A percentile compares a stretch with the other conserved stretches of the same genome.
phyloP scores from a whole-genome alignment of 176 grass and related monocot species.

The barley (Hordeum vulgare) region DNA sequence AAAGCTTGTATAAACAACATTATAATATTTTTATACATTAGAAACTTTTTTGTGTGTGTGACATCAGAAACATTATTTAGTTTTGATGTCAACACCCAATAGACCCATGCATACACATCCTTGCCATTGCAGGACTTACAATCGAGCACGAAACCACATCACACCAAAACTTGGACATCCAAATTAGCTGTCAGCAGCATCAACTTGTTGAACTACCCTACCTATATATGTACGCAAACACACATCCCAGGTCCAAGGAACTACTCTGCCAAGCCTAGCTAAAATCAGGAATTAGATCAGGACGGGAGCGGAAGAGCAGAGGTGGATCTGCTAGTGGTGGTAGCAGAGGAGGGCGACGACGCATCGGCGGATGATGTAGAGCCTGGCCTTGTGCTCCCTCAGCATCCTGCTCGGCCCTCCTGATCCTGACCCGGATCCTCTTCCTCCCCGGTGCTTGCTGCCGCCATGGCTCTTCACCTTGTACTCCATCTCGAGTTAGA shows the following conservation, averaged over 20 bases:
- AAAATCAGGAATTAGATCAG: neutral
- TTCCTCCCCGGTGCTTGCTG: neutral
- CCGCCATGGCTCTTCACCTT: conserved; percentile 27
- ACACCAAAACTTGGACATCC: neutral
- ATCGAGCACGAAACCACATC: neutral
- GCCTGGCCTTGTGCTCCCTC: conserved; percentile 35
- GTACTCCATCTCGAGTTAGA: neutral
- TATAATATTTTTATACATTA: too few relatives aligned
- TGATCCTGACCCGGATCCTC: too few relatives aligned
- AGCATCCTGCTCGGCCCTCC: conserved; percentile 38
- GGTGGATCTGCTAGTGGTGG: conserved; percentile 27
- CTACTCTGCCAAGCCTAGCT: too few relatives aligned
- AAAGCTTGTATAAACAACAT: too few relatives aligned
- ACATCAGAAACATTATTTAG: too few relatives aligned
- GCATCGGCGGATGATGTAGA: conserved; percentile 54
- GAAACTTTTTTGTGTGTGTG: too few relatives aligned
- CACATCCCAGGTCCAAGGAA: too few relatives aligned
- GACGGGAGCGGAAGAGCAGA: neutral
- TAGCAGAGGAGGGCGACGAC: conserved; percentile 60
- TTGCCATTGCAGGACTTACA: conserved; percentile 36
- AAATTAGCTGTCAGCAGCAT: neutral
- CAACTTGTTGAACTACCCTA: neutral
- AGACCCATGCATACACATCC: neutral
- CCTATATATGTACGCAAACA: neutral
- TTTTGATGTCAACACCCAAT: neutral